phyloP scores from a whole-genome alignment of 2,329 filamentous ascomycete genomes.

The Nakataea oryzae region DNA sequence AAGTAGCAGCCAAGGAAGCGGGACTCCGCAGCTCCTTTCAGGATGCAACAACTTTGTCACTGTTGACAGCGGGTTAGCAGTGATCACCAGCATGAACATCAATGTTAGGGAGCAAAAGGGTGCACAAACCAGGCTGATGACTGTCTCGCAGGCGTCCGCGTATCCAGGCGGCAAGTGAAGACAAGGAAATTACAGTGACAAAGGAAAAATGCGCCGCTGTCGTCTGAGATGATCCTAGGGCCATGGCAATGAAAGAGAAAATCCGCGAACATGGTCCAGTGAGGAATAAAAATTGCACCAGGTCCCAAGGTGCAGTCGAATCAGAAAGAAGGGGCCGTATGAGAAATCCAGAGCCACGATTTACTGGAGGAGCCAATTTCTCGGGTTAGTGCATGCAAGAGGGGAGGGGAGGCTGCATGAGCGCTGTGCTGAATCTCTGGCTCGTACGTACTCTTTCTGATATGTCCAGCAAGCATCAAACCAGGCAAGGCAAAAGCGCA shows the following conservation, averaged over 20 bases:
- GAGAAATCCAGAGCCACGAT: background rate
- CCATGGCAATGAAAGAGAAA: background rate
- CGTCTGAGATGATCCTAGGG: background rate
- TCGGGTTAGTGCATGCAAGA: background rate
- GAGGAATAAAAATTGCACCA: background rate
- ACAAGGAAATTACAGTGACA: background rate
- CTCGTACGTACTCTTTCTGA: background rate
- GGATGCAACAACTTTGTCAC: conserved; percentile 48
- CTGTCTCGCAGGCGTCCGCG: background rate
- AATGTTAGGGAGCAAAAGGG: background rate
- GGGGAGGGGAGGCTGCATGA: background rate
- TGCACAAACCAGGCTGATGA: conserved; percentile 7
- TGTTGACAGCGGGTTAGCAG: conserved; percentile 26
- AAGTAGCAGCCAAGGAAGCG: conserved; percentile 10
- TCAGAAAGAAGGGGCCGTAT: background rate
- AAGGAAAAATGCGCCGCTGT: background rate
- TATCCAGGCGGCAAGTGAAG: background rate
- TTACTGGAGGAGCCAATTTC: background rate
- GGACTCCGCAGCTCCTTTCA: conserved; percentile 12
- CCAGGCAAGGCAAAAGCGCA: background rate
- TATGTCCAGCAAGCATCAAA: background rate
- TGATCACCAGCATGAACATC: conserved; percentile 2
- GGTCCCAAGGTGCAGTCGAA: background rate
- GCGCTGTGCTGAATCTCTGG: background rate
- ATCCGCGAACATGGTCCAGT: background rate